These are phyloP conservation scores for Gentiana dahurica DNA, from an alignment of 257 asterid species.

Conservation along the genomic window DNA sequence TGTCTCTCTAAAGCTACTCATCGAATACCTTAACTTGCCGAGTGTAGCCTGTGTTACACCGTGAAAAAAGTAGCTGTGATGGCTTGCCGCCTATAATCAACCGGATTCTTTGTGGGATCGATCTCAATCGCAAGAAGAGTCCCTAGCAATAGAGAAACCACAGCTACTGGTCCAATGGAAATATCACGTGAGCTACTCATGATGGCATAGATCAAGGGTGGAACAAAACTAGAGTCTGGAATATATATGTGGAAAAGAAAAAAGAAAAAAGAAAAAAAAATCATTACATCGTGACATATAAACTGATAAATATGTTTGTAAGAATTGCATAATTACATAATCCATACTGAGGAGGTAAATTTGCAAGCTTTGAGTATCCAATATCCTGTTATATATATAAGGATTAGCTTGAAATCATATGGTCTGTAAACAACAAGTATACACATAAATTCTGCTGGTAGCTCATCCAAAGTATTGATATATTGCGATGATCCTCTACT, in stretches of 20 bases:
- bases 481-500: too few relatives aligned
- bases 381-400: conserved; percentile 44
- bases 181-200: conserved; percentile 93
- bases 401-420: too few relatives aligned
- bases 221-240: conserved; percentile 81
- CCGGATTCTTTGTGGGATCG: conserved; percentile 39
- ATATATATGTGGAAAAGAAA: neutral
- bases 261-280: neutral
- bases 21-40: conserved; percentile 58
- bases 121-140: conserved; percentile 46
- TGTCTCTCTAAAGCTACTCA: too few relatives aligned
- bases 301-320: neutral
- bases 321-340: conserved; percentile 39
- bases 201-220: conserved; percentile 69
- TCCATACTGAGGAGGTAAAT: conserved; percentile 73
- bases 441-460: too few relatives aligned
- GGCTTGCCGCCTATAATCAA: conserved; percentile 54
- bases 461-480: too few relatives aligned
- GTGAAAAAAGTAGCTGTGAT: conserved; percentile 88
- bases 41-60: conserved; percentile 62
- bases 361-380: conserved; percentile 71
- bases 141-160: conserved; percentile 76
- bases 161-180: conserved; percentile 92
- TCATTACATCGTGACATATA: neutral
- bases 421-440: too few relatives aligned